Percentiles rank a stretch among this genome's conserved stretches.
phyloP scores from a whole-genome alignment of 495 filamentous ascomycete species.

The Neurospora discreta region DNA sequence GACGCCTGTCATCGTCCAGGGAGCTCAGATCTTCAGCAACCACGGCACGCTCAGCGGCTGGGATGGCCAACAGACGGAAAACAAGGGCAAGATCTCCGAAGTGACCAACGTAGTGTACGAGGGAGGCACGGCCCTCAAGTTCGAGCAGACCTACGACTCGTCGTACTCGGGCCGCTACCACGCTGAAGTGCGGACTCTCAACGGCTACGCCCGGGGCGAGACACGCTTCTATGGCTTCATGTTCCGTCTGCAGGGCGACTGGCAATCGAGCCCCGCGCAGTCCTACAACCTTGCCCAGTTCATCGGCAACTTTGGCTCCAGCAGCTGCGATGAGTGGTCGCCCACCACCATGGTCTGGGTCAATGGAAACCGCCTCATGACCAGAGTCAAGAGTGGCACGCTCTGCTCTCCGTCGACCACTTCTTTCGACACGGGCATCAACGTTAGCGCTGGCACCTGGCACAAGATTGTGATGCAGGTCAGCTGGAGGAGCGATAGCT shows the following conservation, averaged over 20 bases:
- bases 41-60: conserved; percentile 39
- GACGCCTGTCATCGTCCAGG: not conserved
- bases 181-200: conserved; percentile 38
- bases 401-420: conserved; percentile 21
- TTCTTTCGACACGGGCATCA: conserved; percentile 24
- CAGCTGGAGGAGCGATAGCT: conserved; percentile 35
- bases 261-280: conserved; percentile 39
- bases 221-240: conserved; percentile 45
- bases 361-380: conserved; percentile 33
- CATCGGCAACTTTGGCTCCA: conserved; percentile 41
- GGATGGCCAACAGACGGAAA: conserved; percentile 33
- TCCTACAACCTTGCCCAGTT: conserved; percentile 45
- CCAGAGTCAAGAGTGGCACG: conserved; percentile 35
- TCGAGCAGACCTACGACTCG: conserved; percentile 40
- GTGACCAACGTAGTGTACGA: conserved; percentile 37
- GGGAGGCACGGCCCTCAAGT: conserved; percentile 37
- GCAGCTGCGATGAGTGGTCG: conserved; percentile 41
- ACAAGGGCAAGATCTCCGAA: conserved; percentile 34
- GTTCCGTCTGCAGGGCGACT: conserved; percentile 39
- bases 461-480: conserved; percentile 39
- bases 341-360: conserved; percentile 44
- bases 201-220: conserved; percentile 39
- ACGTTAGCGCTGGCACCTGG: conserved; percentile 37
- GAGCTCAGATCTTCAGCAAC: conserved; percentile 38
- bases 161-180: conserved; percentile 42